Evolutionary conservation across 1,284 basidiomycete species (phyloP), one percentile per base, ranked within the genome.

Genomic region (Exobasidium cylindrosporum): DNA sequence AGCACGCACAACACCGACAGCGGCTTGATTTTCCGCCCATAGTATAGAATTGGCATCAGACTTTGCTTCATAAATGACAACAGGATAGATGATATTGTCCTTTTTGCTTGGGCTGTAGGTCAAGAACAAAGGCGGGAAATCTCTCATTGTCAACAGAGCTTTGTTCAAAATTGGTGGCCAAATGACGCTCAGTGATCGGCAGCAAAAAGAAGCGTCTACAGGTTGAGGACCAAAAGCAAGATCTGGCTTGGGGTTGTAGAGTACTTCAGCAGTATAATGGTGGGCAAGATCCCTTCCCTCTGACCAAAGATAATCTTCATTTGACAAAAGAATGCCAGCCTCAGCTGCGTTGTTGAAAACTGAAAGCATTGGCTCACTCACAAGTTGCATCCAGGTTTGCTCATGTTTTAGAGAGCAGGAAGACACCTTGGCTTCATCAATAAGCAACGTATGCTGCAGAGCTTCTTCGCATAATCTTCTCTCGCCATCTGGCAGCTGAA

Each of bases 11-110:
- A 21, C 47, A 13, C 47, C 47, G 10, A 50, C 47, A 50, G 47
- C 47, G 10, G 23, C 47, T 29, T 50, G 47, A 50, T 50, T 50
- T 50, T 50, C 47, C 21, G 47, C 47, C 47, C 47, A 50, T 50
- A 50, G 47, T 7, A 50, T 50, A 13, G 47, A 21, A 50, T 50
- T 50, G 10, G 7, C 23, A 21, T 50, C 47, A 10, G 47, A 50
- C 23, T 50, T 50, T 29, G 47, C 47, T 21, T 50, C 47, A 29
- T 50, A 50, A 29, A 50, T 29, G 47, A 50, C 7, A 10, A 14
- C 21, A 21, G 47, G 47, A 50, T 50, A 50, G 28, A 23, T 23
- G 21, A 50, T 50, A 29, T 50, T 21, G 7, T 50, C 10, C 47
- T 10, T 50, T 50, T 50, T 7, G 10, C 10, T 10, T 10, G 47